Percentiles rank a stretch among this genome's conserved stretches.
phyloP scores from a whole-genome alignment of 2,329 filamentous ascomycete species.

The Cladorrhinum sp. region DNA sequence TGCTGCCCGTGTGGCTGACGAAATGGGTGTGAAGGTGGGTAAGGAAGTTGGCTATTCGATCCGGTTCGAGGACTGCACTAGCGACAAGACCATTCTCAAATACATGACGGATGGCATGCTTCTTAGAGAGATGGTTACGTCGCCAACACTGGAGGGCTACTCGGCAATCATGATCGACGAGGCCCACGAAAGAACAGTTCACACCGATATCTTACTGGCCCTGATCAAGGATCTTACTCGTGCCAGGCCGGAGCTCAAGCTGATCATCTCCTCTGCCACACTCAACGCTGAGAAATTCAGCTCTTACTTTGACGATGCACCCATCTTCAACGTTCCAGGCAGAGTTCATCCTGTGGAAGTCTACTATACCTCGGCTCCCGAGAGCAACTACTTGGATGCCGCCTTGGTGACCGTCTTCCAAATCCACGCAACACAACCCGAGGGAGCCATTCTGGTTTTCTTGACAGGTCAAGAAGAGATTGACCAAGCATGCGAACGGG shows the following conservation, averaged over 20 bases:
- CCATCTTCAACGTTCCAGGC: conserved; percentile 93
- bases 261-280: conserved; percentile 90
- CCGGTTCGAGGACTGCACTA: conserved; percentile 89
- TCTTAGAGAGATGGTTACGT: conserved; percentile 82
- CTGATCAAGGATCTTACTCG: conserved; percentile 84
- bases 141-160: conserved; percentile 78
- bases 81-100: conserved; percentile 86
- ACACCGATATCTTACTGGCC: conserved; percentile 85
- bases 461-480: conserved; percentile 96
- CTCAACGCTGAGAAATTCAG: conserved; percentile 93
- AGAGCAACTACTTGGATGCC: conserved; percentile 89
- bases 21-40: conserved; percentile 85
- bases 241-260: conserved; percentile 78
- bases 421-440: conserved; percentile 82
- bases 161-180: conserved; percentile 95
- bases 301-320: conserved; percentile 85
- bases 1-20: conserved; percentile 91
- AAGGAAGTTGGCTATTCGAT: conserved; percentile 93
- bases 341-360: conserved; percentile 86
- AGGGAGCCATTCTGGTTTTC: conserved; percentile 91
- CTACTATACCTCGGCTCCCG: conserved; percentile 84
- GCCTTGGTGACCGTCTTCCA: conserved; percentile 93
- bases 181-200: conserved; percentile 88
- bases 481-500: conserved; percentile 76
- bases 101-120: conserved; percentile 99